Evolutionary conservation across 441 rosid genomes (phyloP), one percentile per base, ranked within the genome.

Genomic region (Macaranga tanarius): DNA sequence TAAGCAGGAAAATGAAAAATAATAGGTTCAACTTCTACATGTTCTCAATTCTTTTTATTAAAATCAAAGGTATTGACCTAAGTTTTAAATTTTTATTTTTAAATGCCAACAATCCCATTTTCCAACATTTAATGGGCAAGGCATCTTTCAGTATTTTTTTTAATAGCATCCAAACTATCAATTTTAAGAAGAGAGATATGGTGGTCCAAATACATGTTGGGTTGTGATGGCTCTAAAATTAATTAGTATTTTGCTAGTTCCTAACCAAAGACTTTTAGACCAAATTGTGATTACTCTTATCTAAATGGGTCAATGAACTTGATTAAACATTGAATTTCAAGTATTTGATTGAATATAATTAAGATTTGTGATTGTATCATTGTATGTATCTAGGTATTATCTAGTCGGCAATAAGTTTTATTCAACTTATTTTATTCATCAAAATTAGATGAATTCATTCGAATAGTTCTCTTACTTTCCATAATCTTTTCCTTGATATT

Each of bases 201-300:
- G 62, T 47, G 70, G 73, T 78, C 70, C 73, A 57, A 26, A 17
- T 59, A 67, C 55, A 48, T 17, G 13, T 67, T 23, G 68, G 67
- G 69, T 65, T 70, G 40, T 28, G 75, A 63, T 61, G 62, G 72
- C 70, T 23, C 42, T 15, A 11, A 5, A 11, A 15, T 62, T 48
- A 62, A 68, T 75, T 71, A 56, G 59, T 70, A 64, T 65, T 10
- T 57, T 44, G 16, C 71, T 42, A 69, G 38, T 58, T 72, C 80
- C 76, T 50, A 64, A 12, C 19, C 67, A 48, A 66, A 76, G 79
- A 79, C 79, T 79, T 79, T 81, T 26, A 70, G 80, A 84, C 76
- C 90, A 83, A 88, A 71, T 86, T 85, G 89, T 78, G 77, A 83
- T 58, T 86, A 69, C 70, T 76, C 65, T 77, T 82, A 76, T 31